Base-by-base conservation (phyloP, 202 grass and related monocot genomes). In the Elaeis oleifera region DNA sequence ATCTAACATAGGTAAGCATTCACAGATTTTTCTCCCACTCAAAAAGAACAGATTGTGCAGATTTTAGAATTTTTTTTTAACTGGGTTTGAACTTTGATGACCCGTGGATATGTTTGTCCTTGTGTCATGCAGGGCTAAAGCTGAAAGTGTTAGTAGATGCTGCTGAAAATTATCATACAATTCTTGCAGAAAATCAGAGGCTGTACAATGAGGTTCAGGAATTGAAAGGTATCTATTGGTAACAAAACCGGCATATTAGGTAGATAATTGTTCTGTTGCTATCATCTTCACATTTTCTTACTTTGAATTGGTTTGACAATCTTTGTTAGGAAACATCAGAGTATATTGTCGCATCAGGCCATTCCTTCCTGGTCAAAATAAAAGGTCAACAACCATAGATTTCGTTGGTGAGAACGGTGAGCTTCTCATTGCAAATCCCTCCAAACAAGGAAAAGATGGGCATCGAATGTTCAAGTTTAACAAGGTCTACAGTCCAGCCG, bases 291-390 rank as follows among this genome's bases (percentile, higher is more conserved):
- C 25, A 60, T 53, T 1, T 62, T 59, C 23, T 60, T 13, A 73
- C 16, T 54, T 62, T 7, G 19, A 50, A 6, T 73, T 73, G n/a
- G 17, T 18, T 52, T 80, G 32, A 56, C 60, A 14, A 44, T 71
- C 18, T 56, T 85, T 54, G 6, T 20, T 56, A 99, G 94, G 94
- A 61, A 99, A 99, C 73, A 99, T 99, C 66, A 83, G 94, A 64
- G 94, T 99, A n/a, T 99, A 99, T 81, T 99, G 94, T 69, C 84
- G 94, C 64, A 84, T 99, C 58, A 89, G 94, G 39, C 94, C 94
- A 24, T 99, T 99, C 76, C 80, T 92, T 63, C 67, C 88, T 7
- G 88, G 80, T 48, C 94, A 99, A 86, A 82, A 88, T 70, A 64
- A 71, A 72, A 89, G 82, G 80, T 75, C 80, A 44, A 89, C 82